phyloP scores from a whole-genome alignment of 164 flowering plant species.

The Umbilicus rupestris region DNA sequence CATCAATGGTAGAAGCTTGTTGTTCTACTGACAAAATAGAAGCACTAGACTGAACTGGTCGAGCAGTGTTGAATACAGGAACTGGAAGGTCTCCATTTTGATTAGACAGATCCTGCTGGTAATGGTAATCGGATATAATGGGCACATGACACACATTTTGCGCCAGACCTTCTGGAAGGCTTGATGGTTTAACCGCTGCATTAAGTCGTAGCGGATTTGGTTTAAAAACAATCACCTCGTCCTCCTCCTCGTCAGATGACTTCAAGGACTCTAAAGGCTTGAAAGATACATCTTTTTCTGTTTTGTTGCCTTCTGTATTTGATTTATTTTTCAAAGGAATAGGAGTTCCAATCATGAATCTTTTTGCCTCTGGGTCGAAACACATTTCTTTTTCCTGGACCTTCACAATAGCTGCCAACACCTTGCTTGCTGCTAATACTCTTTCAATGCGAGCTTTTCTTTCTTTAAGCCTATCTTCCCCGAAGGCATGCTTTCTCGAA shows the following conservation, averaged over 20 bases:
- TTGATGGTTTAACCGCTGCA: slow-evolving; percentile 18
- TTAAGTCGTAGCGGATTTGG: slow-evolving; percentile 36
- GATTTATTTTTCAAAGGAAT: slow-evolving; percentile 25
- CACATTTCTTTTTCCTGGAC: slow-evolving; percentile 44
- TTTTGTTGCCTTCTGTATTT: slow-evolving; percentile 19
- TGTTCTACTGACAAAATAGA: slow-evolving; percentile 41
- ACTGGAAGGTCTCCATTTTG: slow-evolving; percentile 18
- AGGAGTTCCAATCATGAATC: slow-evolving; percentile 54
- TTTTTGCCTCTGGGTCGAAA: slow-evolving; percentile 53
- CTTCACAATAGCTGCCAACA: slow-evolving; percentile 41
- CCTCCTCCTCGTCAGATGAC: slow-evolving; percentile 55
- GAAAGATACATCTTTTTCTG: slow-evolving; percentile 16
- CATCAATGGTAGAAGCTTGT: slow-evolving; percentile 21
- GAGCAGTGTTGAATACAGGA: slow-evolving; percentile 23
- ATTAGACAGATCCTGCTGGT: slow-evolving; percentile 21
- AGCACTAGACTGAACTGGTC: slow-evolving; percentile 21
- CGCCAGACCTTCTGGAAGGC: slow-evolving; percentile 11
- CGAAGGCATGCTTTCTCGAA: slow-evolving; percentile 57
- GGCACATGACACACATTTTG: not conserved
- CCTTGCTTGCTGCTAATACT: slow-evolving; percentile 84
- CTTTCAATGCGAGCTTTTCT: slow-evolving; percentile 62
- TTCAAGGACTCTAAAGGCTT: not conserved
- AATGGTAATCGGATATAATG: slow-evolving; percentile 11
- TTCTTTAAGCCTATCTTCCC: slow-evolving; percentile 32
- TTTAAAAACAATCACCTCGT: slow-evolving; percentile 86